Percentiles rank a stretch among this genome's conserved stretches.
Conservation (phyloP, 179 eudicot genomes). For the Beta macrorhiza region DNA sequence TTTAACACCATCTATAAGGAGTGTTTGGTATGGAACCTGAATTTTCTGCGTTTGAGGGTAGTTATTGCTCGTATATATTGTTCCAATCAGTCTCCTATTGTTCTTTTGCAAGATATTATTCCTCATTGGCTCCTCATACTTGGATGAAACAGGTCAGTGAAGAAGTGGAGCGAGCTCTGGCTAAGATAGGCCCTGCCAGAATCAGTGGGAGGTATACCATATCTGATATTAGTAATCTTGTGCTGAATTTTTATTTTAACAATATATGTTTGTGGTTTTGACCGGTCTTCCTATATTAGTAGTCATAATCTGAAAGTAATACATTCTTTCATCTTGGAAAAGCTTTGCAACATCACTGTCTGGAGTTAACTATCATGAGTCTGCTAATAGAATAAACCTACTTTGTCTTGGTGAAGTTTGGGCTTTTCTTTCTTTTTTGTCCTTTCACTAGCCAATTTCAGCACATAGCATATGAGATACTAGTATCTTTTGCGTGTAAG, state of each 20-base stretch:
- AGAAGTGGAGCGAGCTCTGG: conserved; percentile 96
- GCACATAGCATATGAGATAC: neutral
- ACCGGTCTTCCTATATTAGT: neutral
- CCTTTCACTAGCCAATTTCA: neutral
- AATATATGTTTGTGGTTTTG: neutral
- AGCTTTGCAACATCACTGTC: neutral
- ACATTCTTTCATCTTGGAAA: neutral
- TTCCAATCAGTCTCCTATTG: neutral
- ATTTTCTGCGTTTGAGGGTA: neutral
- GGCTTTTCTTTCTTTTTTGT: neutral
- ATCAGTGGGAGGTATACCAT: conserved; percentile 68
- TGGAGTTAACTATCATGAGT: neutral
- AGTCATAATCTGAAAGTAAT: neutral
- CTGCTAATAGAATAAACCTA: neutral
- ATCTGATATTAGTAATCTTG: conserved; percentile 3
- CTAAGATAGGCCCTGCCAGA: conserved; percentile 82
- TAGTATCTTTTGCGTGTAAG: too few relatives aligned
- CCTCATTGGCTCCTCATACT: conserved; percentile 11
- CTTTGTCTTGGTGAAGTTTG: neutral
- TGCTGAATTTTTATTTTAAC: neutral
- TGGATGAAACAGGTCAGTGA: conserved; percentile 72
- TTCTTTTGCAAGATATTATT: neutral
- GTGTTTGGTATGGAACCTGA: neutral
- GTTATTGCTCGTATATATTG: neutral
- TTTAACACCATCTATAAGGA: neutral